Conservation (phyloP, 2,329 filamentous ascomycete genomes). For the Diaporthe ilicicola region DNA sequence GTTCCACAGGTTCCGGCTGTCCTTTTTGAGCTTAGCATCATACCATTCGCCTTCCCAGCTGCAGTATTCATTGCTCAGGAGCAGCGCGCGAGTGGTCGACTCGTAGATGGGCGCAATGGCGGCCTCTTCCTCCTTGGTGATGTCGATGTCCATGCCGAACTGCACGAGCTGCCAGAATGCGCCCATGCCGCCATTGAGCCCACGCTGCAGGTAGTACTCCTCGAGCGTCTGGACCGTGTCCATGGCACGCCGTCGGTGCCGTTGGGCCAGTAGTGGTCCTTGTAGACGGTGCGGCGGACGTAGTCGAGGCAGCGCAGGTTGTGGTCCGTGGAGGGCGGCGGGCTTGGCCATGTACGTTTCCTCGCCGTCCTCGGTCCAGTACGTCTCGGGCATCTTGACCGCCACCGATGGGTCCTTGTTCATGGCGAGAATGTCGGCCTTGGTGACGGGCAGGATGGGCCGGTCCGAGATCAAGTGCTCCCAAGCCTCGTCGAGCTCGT, state of each 20-base stretch:
- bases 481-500: neutral
- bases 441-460: neutral
- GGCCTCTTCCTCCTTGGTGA: too few relatives aligned
- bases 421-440: neutral
- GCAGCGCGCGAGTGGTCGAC: too few relatives aligned
- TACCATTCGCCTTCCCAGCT: too few relatives aligned
- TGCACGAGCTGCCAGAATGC: too few relatives aligned
- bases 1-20: too few relatives aligned
- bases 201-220: too few relatives aligned
- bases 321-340: constrained; percentile 6
- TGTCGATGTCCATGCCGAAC: too few relatives aligned
- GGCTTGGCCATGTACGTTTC: neutral
- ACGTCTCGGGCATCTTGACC: neutral
- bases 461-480: neutral
- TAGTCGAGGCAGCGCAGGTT: constrained; percentile 19
- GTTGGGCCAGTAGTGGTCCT: neutral
- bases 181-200: too few relatives aligned
- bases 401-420: neutral
- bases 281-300: neutral
- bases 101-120: too few relatives aligned
- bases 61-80: too few relatives aligned
- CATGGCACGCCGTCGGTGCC: neutral
- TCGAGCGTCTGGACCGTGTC: too few relatives aligned
- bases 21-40: too few relatives aligned
- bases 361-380: neutral